A percentile compares a stretch with the other conserved stretches of the same genome.
These are phyloP conservation scores for Castanospermum australe DNA, from an alignment of 306 rosid species.

Conservation along the genomic window DNA sequence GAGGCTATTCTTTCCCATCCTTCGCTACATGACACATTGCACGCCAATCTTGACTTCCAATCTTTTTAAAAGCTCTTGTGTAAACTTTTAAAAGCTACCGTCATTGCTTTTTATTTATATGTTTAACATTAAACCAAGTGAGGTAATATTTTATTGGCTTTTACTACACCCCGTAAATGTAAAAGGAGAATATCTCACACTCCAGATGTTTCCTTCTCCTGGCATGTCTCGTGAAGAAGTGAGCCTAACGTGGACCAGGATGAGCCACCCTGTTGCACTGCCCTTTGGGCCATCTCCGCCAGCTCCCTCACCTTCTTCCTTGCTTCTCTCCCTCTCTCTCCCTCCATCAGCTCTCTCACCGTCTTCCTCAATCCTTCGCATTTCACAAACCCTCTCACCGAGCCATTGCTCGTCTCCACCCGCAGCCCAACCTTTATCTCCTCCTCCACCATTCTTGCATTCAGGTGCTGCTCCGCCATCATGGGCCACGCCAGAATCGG, in stretches of 20 bases:
- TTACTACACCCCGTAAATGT: no score
- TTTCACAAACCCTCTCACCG: conserved; percentile 40
- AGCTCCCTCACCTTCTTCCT: conserved; percentile 39
- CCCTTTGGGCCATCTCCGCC: conserved; percentile 36
- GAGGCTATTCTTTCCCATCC: no score
- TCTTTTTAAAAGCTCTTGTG: no score
- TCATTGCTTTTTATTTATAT: no score
- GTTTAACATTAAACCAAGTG: no score
- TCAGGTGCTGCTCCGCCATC: conserved; percentile 49
- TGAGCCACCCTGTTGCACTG: conserved; percentile 46
- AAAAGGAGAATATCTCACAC: neutral
- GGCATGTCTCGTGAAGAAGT: conserved; percentile 23
- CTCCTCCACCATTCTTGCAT: conserved; percentile 54
- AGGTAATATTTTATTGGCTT: no score
- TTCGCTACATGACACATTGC: no score
- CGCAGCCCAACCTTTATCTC: conserved; percentile 46
- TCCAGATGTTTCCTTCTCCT: neutral
- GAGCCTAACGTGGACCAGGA: conserved; percentile 26
- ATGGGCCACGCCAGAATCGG: conserved; percentile 55
- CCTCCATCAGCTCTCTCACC: conserved; percentile 49
- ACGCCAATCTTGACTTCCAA: no score
- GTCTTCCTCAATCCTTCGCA: conserved; percentile 32
- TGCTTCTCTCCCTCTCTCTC: conserved; percentile 33
- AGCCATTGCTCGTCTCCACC: conserved; percentile 29
- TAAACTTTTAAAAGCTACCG: no score